Base-by-base conservation (phyloP, 1,139 yeast genomes). In the Pichia sp. region DNA sequence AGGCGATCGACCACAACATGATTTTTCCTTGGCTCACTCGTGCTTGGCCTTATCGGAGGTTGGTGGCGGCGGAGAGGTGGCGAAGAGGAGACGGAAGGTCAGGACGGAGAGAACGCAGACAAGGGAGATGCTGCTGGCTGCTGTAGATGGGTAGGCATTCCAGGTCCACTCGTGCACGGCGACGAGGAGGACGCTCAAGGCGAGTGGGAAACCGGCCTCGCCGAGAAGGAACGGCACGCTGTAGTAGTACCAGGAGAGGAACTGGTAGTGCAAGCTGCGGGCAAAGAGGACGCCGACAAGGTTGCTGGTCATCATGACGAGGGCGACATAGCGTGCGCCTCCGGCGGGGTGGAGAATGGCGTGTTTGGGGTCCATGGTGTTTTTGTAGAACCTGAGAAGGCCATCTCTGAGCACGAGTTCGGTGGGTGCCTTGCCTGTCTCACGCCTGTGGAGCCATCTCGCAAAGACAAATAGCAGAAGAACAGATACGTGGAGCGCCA, bases 221-320 rank as follows among this genome's bases (percentile, higher is more conserved):
- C 73, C 75, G 19, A 89, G 68, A 57, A 92, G 68, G 55, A 80
- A 80, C 0, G 98, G 98, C 29, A 89, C 69, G 43, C 87, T 82
- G 90, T 95, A 90, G 58, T 81, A 82, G 69, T 90, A 90, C 99
- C 99, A 92, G 4, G 92, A 77, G 56, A 90, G 80, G 63, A 92
- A 92, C 69, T 92, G 99, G 70, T 90, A 92, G 68, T 92, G 99
- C 56, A 92, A 75, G 0, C 96, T 87, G 59, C 98, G 78, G 1
- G 97, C 80, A 68, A 81, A 88, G 5, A 90, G 63, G 2, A 92
- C 76, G 0, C 99, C 99, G 54, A 87, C 77, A 45, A 89, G 67
- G 65, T 92, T 92, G 8, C 87, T 75, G 3, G 81, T 73, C 16
- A 83, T 69, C 65, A 90, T 70, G 0, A 83, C 75, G 53, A 80